Conservation (phyloP, 176 grass and related monocot genomes). For the Microstegium vimineum region DNA sequence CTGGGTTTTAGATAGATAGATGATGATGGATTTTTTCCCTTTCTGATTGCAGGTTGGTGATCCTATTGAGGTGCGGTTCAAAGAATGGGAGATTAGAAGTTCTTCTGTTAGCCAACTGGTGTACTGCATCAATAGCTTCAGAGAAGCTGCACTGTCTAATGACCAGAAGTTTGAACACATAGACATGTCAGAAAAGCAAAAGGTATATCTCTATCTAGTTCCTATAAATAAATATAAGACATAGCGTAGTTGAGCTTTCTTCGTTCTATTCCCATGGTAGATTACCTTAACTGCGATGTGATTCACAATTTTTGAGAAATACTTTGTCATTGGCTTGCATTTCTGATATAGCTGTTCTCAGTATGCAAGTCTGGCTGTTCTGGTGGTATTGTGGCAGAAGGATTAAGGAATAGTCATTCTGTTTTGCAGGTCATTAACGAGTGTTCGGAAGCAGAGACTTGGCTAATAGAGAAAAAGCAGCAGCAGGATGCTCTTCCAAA, state of each 20-base stretch:
- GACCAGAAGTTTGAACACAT: no score
- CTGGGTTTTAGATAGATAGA: background rate
- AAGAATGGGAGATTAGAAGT: conserved; percentile 55
- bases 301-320: no score
- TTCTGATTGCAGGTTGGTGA: conserved; percentile 51
- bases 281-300: no score
- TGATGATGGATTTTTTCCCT: background rate
- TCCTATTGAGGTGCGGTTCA: conserved; percentile 65
- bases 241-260: no score
- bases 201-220: conserved; percentile 37
- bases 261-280: no score
- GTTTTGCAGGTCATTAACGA: conserved; percentile 55
- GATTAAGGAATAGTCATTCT: background rate
- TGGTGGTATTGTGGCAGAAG: no score
- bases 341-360: no score
- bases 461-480: conserved; percentile 65
- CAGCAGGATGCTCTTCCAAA: conserved; percentile 91
- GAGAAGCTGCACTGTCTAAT: no score
- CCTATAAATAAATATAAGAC: background rate
- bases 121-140: no score
- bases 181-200: conserved; percentile 2
- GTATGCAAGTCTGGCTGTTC: no score
- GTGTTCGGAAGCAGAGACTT: conserved; percentile 58
- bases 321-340: no score
- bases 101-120: conserved; percentile 40